These are phyloP conservation scores for Torulaspora gathmanii DNA, from an alignment of 805 yeast species.

Conservation along the genomic window DNA sequence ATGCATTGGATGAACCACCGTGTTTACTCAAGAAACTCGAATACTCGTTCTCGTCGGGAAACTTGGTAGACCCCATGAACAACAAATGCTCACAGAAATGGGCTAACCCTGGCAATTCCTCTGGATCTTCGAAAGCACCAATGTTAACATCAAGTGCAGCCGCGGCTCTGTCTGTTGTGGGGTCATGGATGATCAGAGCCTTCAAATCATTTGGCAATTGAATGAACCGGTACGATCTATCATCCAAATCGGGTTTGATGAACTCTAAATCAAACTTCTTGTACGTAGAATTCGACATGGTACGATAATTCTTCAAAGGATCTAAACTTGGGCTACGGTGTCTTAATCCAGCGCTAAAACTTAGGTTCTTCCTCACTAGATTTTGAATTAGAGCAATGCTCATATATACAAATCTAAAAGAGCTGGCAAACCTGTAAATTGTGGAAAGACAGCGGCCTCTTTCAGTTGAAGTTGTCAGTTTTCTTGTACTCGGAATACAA, in stretches of 20 bases:
- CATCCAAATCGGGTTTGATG: slow-evolving; percentile 52
- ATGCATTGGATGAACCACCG: slow-evolving; percentile 88
- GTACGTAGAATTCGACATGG: slow-evolving; percentile 11
- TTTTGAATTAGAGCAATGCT: slow-evolving; percentile 9
- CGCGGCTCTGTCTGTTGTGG: slow-evolving; percentile 67
- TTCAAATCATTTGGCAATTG: slow-evolving; percentile 53
- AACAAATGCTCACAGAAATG: slow-evolving; percentile 72
- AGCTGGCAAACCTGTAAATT: too few species aligned
- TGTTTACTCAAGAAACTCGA: slow-evolving; percentile 72
- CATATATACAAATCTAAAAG: slow-evolving; percentile 6
- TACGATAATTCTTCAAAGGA: background rate
- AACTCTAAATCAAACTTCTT: slow-evolving; percentile 25
- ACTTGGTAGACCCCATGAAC: slow-evolving; percentile 77
- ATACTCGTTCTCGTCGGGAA: slow-evolving; percentile 75
- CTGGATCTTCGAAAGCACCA: slow-evolving; percentile 69
- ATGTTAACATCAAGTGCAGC: slow-evolving; percentile 76
- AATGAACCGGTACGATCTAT: slow-evolving; percentile 67
- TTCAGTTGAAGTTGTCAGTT: too few species aligned
- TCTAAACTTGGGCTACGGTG: background rate
- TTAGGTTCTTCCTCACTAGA: slow-evolving; percentile 1
- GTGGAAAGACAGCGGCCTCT: too few species aligned
- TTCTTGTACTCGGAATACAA: too few species aligned
- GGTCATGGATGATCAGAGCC: slow-evolving; percentile 63
- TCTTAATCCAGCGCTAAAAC: background rate
- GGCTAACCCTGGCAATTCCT: slow-evolving; percentile 64